Evolutionary conservation across 2,329 filamentous ascomycete genomes (phyloP), one percentile per base, ranked within the genome.

Genomic region (Leptographium galeiforme): DNA sequence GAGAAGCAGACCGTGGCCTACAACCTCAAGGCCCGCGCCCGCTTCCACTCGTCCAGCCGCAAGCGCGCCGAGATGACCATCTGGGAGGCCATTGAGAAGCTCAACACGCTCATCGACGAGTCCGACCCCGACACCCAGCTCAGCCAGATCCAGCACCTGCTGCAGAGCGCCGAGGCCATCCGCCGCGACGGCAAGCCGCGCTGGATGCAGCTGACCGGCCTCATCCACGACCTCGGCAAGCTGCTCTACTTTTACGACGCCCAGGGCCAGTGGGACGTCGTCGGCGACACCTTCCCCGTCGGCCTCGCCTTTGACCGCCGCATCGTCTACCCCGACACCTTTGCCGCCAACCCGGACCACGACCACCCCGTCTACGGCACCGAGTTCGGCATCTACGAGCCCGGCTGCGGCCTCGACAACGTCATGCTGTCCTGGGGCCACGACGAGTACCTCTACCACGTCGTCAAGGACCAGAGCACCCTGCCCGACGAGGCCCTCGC

Each of bases 51-150:
- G 58, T 78, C 82, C 57, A 78, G 78, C 2, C 80, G 85, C 18
- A 63, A 62, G 43, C 71, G 75, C 52, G 81, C 84, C 16, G 77
- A 85, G 67, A 88, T 95, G 86, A 85, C 83, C 57, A 77, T 95
- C 66, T 95, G 89, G 89, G 76, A 94, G 67, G 89, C 89, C 19
- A 93, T 95, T 71, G 87, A 94, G 77, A 90, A 89, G 70, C 83
- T 95, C 63, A 88, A 95, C 76, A 89, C 85, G 0, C 78, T 95
- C 51, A 86, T 95, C 67, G 89, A 95, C 70, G 87, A 94, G 69
- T 89, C 84, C 19, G 89, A 95, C 71, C 89, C 89, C 1, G 89
- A 95, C 71, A 95, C 89, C 47, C 81, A 79, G 48, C 82, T 95
- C 57, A 85, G 82, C 33, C 89, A 95, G 72, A 94, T 95, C 65